Percentiles rank a stretch among this genome's conserved stretches.
phyloP scores from a whole-genome alignment of 768 basidiomycete species.

The Tephrocybe rancida region DNA sequence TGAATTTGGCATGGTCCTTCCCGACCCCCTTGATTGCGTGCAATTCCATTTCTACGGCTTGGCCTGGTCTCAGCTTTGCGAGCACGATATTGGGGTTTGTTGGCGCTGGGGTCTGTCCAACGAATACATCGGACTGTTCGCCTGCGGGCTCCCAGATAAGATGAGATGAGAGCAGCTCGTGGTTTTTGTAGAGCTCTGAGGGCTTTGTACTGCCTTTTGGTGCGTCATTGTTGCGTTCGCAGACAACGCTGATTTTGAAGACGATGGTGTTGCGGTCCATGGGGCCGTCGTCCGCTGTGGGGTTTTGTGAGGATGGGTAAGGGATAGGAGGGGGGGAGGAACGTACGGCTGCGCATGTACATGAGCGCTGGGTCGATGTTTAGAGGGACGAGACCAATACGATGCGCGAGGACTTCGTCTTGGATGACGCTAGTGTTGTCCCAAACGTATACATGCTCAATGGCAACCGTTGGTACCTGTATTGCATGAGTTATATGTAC shows the following conservation, averaged over 20 bases:
- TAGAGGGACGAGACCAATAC: conserved; percentile 90
- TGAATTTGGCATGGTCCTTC: conserved; percentile 96
- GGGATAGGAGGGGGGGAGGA: background rate
- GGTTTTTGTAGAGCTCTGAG: conserved; percentile 68
- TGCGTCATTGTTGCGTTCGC: conserved; percentile 60
- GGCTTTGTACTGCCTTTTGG: conserved; percentile 58
- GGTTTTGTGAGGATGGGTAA: conserved; percentile 22
- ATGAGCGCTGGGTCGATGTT: conserved; percentile 81
- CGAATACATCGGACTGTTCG: conserved; percentile 69
- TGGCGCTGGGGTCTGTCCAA: conserved; percentile 55
- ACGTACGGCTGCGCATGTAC: conserved; percentile 48
- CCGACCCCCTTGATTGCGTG: conserved; percentile 94
- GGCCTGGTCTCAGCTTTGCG: conserved; percentile 90
- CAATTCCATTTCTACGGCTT: conserved; percentile 80
- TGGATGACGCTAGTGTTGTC: conserved; percentile 94
- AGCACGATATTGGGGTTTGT: conserved; percentile 85
- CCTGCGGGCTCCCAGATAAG: conserved; percentile 83
- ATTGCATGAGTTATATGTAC: background rate
- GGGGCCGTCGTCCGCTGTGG: conserved; percentile 52
- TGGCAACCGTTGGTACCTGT: conserved; percentile 88
- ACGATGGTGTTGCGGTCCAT: conserved; percentile 93
- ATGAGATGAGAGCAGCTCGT: conserved; percentile 67
- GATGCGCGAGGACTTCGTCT: conserved; percentile 91
- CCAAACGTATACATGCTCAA: conserved; percentile 91
- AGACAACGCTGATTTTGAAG: conserved; percentile 72